Conservation (phyloP, 495 filamentous ascomycete species). For the Jackrogersella minutella region DNA sequence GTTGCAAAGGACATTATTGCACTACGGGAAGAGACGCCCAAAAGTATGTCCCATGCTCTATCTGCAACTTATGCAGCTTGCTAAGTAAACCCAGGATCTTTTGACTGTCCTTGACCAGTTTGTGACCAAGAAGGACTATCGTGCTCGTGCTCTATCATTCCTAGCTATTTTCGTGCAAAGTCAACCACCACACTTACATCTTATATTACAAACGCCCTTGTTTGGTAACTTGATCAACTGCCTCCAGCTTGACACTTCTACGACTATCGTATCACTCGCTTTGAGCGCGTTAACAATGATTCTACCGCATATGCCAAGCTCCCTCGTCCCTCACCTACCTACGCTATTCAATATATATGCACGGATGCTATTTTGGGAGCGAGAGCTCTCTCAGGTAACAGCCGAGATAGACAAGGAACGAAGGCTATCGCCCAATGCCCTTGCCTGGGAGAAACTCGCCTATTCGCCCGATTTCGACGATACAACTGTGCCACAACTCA, state of each 20-base stretch:
- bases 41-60: constrained; percentile 56
- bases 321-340: constrained; percentile 66
- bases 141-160: constrained; percentile 65
- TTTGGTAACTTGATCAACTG: constrained; percentile 72
- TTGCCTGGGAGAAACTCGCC: constrained; percentile 66
- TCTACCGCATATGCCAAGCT: constrained; percentile 75
- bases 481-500: constrained; percentile 70
- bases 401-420: constrained; percentile 44
- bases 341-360: constrained; percentile 79
- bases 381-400: constrained; percentile 49
- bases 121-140: constrained; percentile 64
- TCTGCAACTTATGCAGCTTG: background rate
- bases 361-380: constrained; percentile 76
- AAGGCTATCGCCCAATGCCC: constrained; percentile 33
- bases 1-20: constrained; percentile 60
- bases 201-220: constrained; percentile 70
- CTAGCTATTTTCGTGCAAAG: constrained; percentile 70
- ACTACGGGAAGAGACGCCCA: constrained; percentile 70
- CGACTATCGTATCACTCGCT: constrained; percentile 70
- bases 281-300: constrained; percentile 76
- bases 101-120: constrained; percentile 66
- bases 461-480: constrained; percentile 65
- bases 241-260: constrained; percentile 74
- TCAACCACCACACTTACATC: constrained; percentile 75
- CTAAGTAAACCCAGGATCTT: constrained; percentile 61